Evolutionary conservation across 306 rosid genomes (phyloP).

Genomic region (Dicorynia guianensis): DNA sequence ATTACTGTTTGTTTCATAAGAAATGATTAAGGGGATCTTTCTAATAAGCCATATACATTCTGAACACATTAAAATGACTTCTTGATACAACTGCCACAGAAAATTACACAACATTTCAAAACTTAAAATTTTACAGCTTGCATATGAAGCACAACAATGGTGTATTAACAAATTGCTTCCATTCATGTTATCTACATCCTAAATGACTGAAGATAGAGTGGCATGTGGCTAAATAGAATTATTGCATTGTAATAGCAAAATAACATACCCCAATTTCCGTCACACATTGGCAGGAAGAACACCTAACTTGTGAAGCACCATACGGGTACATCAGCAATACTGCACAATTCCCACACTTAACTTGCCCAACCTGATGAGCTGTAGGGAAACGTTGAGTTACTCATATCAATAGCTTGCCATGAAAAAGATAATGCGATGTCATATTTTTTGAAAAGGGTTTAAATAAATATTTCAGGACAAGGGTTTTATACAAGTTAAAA

Average conservation of each 20-base stretch:
- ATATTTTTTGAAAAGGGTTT: too few species aligned
- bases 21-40: background rate
- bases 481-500: constrained; percentile 2
- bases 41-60: background rate
- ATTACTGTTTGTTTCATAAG: background rate
- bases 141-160: background rate
- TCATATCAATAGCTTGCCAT: constrained; percentile 13
- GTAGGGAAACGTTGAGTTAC: constrained; percentile 38
- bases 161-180: constrained; percentile 16
- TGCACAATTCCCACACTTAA: constrained; percentile 79
- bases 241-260: constrained; percentile 14
- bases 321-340: constrained; percentile 83
- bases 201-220: background rate
- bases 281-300: constrained; percentile 76
- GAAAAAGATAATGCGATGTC: background rate
- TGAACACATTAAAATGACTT: background rate
- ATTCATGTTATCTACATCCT: constrained; percentile 4
- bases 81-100: background rate
- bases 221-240: background rate
- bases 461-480: background rate
- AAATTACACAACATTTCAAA: constrained; percentile 3
- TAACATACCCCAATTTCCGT: constrained; percentile 82
- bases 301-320: constrained; percentile 83
- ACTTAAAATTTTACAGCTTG: constrained; percentile 9
- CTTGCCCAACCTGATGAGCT: constrained; percentile 91